These are phyloP conservation scores for Pseudogymnoascus sp. DNA, from an alignment of 2,329 filamentous ascomycete genomes.

Conservation along the genomic window DNA sequence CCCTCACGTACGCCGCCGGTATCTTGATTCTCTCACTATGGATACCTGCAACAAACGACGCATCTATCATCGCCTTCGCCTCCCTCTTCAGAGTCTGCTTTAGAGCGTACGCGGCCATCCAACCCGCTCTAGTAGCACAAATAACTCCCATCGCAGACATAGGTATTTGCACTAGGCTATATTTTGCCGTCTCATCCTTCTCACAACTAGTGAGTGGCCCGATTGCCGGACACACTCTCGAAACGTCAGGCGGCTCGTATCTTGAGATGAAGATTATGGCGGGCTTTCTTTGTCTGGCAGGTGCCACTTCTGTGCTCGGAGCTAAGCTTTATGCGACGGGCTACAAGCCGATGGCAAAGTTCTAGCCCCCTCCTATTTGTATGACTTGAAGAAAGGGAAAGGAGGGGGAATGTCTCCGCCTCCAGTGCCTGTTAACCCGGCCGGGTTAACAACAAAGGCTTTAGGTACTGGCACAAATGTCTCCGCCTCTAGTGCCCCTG, in stretches of 20 bases:
- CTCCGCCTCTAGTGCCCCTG: too few relatives aligned
- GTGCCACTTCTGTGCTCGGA: not conserved
- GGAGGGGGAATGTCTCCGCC: not conserved
- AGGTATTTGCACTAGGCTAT: constrained; percentile 54
- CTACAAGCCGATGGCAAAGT: not conserved
- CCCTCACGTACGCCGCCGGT: constrained; percentile 21
- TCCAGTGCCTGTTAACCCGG: too few relatives aligned
- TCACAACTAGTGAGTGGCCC: constrained; percentile 56
- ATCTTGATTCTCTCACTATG: constrained; percentile 41
- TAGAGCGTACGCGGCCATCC: constrained; percentile 52
- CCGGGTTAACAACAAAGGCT: too few relatives aligned
- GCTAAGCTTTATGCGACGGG: not conserved
- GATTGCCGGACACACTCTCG: constrained; percentile 51
- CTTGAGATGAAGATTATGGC: constrained; percentile 1
- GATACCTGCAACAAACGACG: constrained; percentile 40
- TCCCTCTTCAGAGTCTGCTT: constrained; percentile 57
- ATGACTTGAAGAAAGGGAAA: not conserved
- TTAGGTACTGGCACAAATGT: too few relatives aligned
- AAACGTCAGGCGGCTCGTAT: constrained; percentile 9
- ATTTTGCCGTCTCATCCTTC: constrained; percentile 50
- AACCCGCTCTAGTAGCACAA: constrained; percentile 54
- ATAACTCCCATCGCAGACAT: constrained; percentile 59
- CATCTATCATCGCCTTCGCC: constrained; percentile 51
- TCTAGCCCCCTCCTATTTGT: not conserved
- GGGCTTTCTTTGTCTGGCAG: not conserved